These are phyloP conservation scores for Gastrodia elata DNA, from an alignment of 106 monocot genomes.

Conservation along the genomic window DNA sequence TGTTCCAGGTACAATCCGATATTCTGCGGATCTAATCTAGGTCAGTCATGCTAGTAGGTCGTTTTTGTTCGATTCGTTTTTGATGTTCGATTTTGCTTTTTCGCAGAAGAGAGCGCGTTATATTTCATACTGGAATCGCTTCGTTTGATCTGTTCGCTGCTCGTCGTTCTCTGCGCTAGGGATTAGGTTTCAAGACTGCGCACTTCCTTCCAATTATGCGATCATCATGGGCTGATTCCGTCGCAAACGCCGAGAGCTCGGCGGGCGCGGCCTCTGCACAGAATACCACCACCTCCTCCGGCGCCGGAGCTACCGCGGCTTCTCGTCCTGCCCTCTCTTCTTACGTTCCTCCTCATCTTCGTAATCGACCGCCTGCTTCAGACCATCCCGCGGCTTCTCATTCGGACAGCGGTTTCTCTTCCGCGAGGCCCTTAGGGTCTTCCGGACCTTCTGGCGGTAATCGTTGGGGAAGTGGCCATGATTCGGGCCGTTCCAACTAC, in stretches of 20 bases:
- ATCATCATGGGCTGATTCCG: conserved; percentile 43
- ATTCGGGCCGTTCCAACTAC: conserved; percentile 4
- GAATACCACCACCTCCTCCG: conserved; percentile 6
- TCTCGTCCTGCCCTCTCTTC: conserved; percentile 12
- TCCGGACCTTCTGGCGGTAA: conserved; percentile 14
- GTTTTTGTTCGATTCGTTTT: not conserved
- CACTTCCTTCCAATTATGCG: conserved; percentile 18
- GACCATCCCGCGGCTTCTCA: conserved; percentile 6
- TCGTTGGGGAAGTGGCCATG: conserved; percentile 24
- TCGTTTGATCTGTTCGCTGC: conserved; percentile 6
- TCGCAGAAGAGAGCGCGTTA: not conserved
- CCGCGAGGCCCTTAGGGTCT: not conserved
- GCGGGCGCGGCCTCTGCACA: conserved; percentile 8
- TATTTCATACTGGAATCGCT: not conserved
- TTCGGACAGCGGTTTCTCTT: not conserved
- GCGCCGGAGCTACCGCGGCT: conserved; percentile 1
- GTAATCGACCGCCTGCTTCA: conserved; percentile 17
- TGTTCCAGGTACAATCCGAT: not conserved
- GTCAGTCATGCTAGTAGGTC: not conserved
- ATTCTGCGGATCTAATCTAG: not conserved
- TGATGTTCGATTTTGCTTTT: conserved; percentile 1
- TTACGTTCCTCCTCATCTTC: conserved; percentile 43
- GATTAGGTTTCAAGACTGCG: not conserved
- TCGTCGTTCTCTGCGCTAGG: not conserved
- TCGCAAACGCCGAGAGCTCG: conserved; percentile 31